Conservation (phyloP, 1,284 basidiomycete genomes). For the Naganishia sp. region DNA sequence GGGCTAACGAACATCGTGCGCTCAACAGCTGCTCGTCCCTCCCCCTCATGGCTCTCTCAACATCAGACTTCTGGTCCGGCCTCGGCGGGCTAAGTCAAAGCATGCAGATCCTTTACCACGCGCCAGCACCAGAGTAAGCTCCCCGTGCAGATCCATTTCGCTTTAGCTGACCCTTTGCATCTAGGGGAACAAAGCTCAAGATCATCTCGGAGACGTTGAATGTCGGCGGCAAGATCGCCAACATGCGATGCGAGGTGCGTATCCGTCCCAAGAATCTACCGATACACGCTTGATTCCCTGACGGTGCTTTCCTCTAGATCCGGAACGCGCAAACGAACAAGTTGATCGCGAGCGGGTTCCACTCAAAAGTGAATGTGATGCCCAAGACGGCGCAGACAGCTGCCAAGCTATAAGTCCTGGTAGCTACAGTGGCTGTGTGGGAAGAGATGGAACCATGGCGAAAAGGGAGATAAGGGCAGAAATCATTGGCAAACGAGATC, state of each 20-base stretch:
- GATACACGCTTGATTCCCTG: too few species aligned
- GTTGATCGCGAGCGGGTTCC: constrained; percentile 32
- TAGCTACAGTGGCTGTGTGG: too few species aligned
- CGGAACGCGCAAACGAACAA: constrained; percentile 24
- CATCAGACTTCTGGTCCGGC: constrained; percentile 32
- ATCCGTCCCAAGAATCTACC: neutral
- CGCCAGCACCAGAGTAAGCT: constrained; percentile 31
- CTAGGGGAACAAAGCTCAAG: constrained; percentile 30
- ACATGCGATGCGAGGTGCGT: constrained; percentile 35
- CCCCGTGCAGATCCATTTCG: too few species aligned
- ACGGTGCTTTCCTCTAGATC: constrained; percentile 11
- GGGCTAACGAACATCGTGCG: too few species aligned
- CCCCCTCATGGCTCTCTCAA: constrained; percentile 30
- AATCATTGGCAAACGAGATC: too few species aligned
- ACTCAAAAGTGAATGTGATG: constrained; percentile 33
- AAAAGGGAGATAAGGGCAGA: too few species aligned
- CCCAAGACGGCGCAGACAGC: constrained; percentile 18
- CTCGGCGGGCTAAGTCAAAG: constrained; percentile 31
- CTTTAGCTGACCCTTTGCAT: neutral
- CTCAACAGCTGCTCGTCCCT: constrained; percentile 33
- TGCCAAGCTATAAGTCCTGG: constrained; percentile 5
- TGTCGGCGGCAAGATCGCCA: constrained; percentile 32
- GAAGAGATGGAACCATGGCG: too few species aligned
- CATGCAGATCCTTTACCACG: constrained; percentile 30
- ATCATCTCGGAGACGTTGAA: constrained; percentile 33